These are phyloP conservation scores for Backusella luteola DNA, from an alignment of 192 early-diverging fungal genomes.

Conservation along the genomic window DNA sequence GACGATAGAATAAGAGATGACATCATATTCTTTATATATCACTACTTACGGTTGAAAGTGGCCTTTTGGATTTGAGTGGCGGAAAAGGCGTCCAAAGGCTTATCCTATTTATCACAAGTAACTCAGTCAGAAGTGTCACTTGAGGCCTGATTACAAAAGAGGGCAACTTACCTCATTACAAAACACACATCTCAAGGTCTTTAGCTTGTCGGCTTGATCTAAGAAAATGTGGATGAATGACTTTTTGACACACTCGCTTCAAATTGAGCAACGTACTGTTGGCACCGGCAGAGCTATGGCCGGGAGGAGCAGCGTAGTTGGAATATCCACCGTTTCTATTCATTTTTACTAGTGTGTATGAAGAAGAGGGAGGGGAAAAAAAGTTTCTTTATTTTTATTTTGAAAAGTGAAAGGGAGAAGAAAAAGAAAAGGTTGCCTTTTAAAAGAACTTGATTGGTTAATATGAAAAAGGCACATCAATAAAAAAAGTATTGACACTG, in stretches of 20 bases:
- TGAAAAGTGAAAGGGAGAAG: background rate
- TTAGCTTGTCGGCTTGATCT: background rate
- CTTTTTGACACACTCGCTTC: background rate
- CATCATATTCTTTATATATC: no score
- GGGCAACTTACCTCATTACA: conserved; percentile 7
- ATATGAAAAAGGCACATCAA: background rate
- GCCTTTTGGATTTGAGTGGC: conserved; percentile 41
- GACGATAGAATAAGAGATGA: background rate
- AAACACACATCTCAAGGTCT: conserved; percentile 13
- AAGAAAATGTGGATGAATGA: background rate
- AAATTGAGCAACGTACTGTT: background rate
- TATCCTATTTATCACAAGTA: conserved; percentile 16
- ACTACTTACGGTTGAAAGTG: conserved; percentile 36
- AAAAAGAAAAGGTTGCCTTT: background rate
- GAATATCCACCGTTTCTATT: background rate
- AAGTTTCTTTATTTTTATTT: no score
- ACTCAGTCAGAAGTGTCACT: background rate
- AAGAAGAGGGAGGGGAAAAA: background rate
- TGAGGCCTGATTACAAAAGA: background rate
- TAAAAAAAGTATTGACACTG: background rate
- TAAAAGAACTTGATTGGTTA: background rate
- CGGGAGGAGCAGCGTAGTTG: background rate
- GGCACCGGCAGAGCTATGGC: background rate
- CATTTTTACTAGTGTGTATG: background rate
- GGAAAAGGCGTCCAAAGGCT: conserved; percentile 37